Evolutionary conservation across 208 protist species (phyloP), one percentile per base, ranked within the genome.

Genomic region (Crithidia sp.): DNA sequence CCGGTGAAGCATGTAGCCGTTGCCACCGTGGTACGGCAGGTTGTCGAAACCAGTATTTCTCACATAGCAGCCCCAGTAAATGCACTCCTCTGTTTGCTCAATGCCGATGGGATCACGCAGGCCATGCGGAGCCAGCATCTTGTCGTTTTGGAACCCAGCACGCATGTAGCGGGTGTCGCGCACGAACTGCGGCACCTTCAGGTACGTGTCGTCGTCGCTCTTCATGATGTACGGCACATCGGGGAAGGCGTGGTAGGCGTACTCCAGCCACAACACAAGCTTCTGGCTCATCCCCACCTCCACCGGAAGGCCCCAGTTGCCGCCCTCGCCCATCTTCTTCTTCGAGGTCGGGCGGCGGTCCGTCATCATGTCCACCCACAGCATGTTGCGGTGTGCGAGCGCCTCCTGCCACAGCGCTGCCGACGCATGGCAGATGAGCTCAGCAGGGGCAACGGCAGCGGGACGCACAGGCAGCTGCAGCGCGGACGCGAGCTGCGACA

Each of bases 191-290:
- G 74, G 79, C 57, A 82, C 79, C 44, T 67, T 71, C 4, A 81
- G 7, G 44, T 79, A 82, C 50, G 68, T 79, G 57, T 84, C 83
- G 63, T 87, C 83, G 62, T 84, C 78, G 8, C 79, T 66, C 69
- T 79, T 87, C 52, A 52, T 69, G 17, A 84, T 50, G 52, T 71
- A 84, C 45, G 39, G 37, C 37, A 73, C 67, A 10, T 69, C 54
- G 16, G 70, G 63, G 53, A 82, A 84, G 3, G 62, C 9, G n/a
- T 57, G 19, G 44, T 82, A 58, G 17, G 66, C 73, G 41, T 79
- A 69, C 5, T 73, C 16, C 59, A 81, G 73, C 74, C 74, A 79
- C 9, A 77, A 39, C 40, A 76, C 59, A 43, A 68, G 66, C 69
- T 87, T 87, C 40, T 71, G 74, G 39, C 67, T 71, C 69, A 83